phyloP scores from a whole-genome alignment of 2,329 filamentous ascomycete genomes.

The Leptoxyphium fumago region DNA sequence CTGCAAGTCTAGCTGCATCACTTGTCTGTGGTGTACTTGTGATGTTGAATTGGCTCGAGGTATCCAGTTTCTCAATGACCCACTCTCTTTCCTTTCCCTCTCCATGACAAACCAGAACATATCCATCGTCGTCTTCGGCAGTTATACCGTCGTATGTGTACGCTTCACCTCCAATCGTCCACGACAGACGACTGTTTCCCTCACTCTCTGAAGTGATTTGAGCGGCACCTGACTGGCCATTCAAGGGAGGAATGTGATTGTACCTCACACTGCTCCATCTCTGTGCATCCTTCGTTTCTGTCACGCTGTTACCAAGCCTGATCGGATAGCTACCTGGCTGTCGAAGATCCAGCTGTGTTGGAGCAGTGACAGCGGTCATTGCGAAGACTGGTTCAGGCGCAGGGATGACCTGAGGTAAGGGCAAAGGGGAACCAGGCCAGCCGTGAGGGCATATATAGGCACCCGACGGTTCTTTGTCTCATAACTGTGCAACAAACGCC shows the following conservation, averaged over 20 bases:
- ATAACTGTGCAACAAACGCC: no score
- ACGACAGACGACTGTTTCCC: not conserved
- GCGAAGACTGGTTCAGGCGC: not conserved
- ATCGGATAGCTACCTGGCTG: not conserved
- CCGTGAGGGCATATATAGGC: no score
- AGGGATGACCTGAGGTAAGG: no score
- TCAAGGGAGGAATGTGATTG: conserved; percentile 29
- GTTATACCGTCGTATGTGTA: conserved; percentile 27
- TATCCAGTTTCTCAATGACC: conserved; percentile 59
- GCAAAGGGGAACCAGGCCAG: no score
- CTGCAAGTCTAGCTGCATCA: conserved; percentile 47
- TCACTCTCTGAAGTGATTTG: not conserved
- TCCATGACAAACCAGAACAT: conserved; percentile 35
- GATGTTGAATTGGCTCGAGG: conserved; percentile 79
- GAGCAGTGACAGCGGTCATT: not conserved
- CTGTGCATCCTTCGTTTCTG: not conserved
- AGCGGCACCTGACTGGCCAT: not conserved
- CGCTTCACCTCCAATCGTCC: conserved; percentile 14
- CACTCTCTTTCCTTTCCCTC: conserved; percentile 13
- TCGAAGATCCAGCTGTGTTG: not conserved
- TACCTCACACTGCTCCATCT: conserved; percentile 14
- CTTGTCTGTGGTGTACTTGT: conserved; percentile 51
- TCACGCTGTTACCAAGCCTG: not conserved
- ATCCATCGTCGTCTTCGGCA: conserved; percentile 48
- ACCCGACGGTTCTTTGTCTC: no score